Base-by-base conservation (phyloP, 768 basidiomycete species). In the Amanita thiersii region DNA sequence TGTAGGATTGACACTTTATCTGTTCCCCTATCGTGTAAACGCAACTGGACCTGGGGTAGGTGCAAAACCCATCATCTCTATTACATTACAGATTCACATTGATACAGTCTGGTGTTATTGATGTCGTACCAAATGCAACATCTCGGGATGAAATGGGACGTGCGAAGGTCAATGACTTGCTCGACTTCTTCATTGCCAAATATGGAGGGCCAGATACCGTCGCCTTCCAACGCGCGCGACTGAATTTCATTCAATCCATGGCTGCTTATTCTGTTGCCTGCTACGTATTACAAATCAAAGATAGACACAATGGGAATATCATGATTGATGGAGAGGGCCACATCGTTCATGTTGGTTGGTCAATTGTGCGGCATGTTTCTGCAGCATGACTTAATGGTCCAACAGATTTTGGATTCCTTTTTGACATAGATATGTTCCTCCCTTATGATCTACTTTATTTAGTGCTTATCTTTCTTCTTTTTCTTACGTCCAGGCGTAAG, bases 141-240 rank as follows among this genome's bases (percentile, higher is more conserved):
- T 98, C 96, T 0, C 78, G 96, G 41, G 96, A 99, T 58, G 96
- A 99, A 66, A 97, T 99, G 96, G 96, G 96, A 23, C 79, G 96
- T 24, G 89, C 91, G 23, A 98, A 97, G 65, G 87, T 98, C 56
- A 98, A 98, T 51, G 93, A 99, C 56, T 72, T 99, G 14, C 73
- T 87, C 24, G 85, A 85, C 50, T 99, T 98, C 67, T 99, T 98
- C 62, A 71, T 89, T 18, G 78, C 88, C 24, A 93, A 86, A 58
- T 96, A 96, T 54, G 96, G 94, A 15, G 82, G 86, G 36, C 77
- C 85, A 56, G 90, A 97, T 51, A 88, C 89, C 0, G 62, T 88
- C 31, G 70, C 84, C 36, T 99, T 98, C 68, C 93, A 97, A 58
- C 75, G 77, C 48, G 96, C 96, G 32, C 81, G 92, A 12, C 70